Evolutionary conservation across 495 filamentous ascomycete genomes (phyloP).

Genomic region (Penicillium argentinense): DNA sequence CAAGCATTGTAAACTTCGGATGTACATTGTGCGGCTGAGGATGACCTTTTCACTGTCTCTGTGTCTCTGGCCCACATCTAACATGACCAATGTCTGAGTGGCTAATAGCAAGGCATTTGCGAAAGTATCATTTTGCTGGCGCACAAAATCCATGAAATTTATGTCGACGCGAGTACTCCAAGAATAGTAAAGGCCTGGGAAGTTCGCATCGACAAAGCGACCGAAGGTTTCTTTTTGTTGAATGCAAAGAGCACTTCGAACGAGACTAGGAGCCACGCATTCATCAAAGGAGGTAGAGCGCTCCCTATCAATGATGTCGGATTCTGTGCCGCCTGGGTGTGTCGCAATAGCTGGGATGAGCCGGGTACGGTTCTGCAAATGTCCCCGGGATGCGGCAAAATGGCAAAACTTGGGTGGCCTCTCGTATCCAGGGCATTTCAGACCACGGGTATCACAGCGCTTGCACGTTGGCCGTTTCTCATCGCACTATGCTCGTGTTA

Average conservation of each 20-base stretch:
- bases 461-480: slow-evolving; percentile 23
- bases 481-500: slow-evolving; percentile 25
- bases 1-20: slow-evolving; percentile 10
- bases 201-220: slow-evolving; percentile 14
- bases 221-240: slow-evolving; percentile 22
- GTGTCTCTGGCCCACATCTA: slow-evolving; percentile 4
- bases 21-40: slow-evolving; percentile 17
- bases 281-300: slow-evolving; percentile 6
- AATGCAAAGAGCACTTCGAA: slow-evolving; percentile 10
- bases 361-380: not conserved
- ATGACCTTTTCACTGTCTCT: not conserved
- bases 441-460: slow-evolving; percentile 26
- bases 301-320: not conserved
- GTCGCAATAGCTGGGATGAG: not conserved
- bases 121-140: slow-evolving; percentile 11
- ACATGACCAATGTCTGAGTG: slow-evolving; percentile 6
- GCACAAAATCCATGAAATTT: slow-evolving; percentile 21
- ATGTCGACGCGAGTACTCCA: slow-evolving; percentile 15
- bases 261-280: slow-evolving; percentile 15
- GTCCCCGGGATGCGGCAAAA: not conserved
- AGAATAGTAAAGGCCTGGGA: slow-evolving; percentile 15
- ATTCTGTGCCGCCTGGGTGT: not conserved
- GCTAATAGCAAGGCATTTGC: slow-evolving; percentile 10
- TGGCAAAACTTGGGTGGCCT: slow-evolving; percentile 20
- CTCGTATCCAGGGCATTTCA: slow-evolving; percentile 32